Percentiles rank a stretch among this genome's conserved stretches.
Conservation (phyloP, 2,329 filamentous ascomycete species). For the Colletotrichum filicis region DNA sequence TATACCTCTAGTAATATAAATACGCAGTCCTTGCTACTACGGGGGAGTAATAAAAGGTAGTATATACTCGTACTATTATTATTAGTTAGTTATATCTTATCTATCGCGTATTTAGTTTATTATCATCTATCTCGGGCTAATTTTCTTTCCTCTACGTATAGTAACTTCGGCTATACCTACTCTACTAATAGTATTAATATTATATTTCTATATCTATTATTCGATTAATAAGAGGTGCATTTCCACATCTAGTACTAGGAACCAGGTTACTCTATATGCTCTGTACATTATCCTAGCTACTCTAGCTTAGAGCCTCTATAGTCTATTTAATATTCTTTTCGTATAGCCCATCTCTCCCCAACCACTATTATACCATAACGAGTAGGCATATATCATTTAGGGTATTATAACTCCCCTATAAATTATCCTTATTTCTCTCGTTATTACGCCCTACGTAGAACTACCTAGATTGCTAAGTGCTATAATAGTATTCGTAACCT, state of each 20-base stretch:
- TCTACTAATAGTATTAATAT: not conserved
- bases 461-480: slow-evolving; percentile 31
- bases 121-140: not conserved
- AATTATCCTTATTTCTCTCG: no score
- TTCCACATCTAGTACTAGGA: not conserved
- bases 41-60: not conserved
- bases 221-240: not conserved
- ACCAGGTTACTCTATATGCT: not conserved
- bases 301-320: not conserved
- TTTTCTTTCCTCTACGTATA: not conserved
- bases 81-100: not conserved
- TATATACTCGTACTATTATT: not conserved
- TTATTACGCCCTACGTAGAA: no score
- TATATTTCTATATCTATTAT: slow-evolving; percentile 4
- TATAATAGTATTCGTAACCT: slow-evolving; percentile 37
- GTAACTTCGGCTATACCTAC: not conserved
- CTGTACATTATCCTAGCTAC: not conserved
- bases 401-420: slow-evolving; percentile 16
- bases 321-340: not conserved
- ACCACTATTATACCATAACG: slow-evolving; percentile 36
- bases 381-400: slow-evolving; percentile 42
- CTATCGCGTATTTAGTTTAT: not conserved
- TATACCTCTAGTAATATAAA: not conserved
- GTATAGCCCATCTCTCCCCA: slow-evolving; percentile 6
- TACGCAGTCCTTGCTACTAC: not conserved